A percentile compares a stretch with the other conserved stretches of the same genome.
These are phyloP conservation scores for Sporisorium exsertum DNA, from an alignment of 1,284 basidiomycete genomes.

Conservation along the genomic window DNA sequence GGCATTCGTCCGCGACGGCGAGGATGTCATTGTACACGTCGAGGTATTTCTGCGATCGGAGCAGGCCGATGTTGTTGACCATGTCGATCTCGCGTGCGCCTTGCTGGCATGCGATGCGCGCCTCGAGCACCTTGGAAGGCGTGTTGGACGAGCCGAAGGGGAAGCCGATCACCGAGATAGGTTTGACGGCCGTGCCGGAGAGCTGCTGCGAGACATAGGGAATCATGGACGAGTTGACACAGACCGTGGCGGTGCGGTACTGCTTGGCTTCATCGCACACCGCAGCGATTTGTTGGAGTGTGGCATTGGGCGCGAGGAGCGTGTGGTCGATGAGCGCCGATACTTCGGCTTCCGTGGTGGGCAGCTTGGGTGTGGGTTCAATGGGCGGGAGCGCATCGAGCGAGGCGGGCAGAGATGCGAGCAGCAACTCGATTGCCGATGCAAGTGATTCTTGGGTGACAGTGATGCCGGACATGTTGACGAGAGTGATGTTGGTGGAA, in stretches of 20 bases:
- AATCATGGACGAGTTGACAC: constrained; percentile 61
- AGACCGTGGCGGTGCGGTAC: constrained; percentile 54
- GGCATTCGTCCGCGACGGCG: constrained; percentile 49
- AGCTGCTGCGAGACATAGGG: constrained; percentile 73
- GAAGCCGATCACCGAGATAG: constrained; percentile 56
- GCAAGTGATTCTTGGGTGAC: constrained; percentile 32
- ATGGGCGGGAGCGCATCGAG: constrained; percentile 27
- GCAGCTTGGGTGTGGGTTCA: constrained; percentile 29
- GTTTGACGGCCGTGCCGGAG: constrained; percentile 31
- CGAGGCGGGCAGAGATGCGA: constrained; percentile 22
- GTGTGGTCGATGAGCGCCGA: constrained; percentile 64
- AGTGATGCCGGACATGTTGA: constrained; percentile 3
- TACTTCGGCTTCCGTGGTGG: constrained; percentile 37
- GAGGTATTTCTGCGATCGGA: constrained; percentile 38
- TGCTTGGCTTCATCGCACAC: constrained; percentile 53
- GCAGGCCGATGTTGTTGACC: constrained; percentile 63
- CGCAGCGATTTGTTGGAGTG: constrained; percentile 40
- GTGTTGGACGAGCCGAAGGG: constrained; percentile 54
- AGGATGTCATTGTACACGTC: constrained; percentile 52
- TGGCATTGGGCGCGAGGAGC: constrained; percentile 57
- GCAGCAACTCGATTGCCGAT: constrained; percentile 23
- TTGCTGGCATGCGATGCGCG: constrained; percentile 33
- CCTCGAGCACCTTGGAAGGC: constrained; percentile 53
- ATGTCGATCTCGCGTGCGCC: constrained; percentile 65
- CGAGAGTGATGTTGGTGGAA: constrained; percentile 3